Evolutionary conservation across 306 rosid genomes (phyloP).

Genomic region (Ziziphus jujuba): DNA sequence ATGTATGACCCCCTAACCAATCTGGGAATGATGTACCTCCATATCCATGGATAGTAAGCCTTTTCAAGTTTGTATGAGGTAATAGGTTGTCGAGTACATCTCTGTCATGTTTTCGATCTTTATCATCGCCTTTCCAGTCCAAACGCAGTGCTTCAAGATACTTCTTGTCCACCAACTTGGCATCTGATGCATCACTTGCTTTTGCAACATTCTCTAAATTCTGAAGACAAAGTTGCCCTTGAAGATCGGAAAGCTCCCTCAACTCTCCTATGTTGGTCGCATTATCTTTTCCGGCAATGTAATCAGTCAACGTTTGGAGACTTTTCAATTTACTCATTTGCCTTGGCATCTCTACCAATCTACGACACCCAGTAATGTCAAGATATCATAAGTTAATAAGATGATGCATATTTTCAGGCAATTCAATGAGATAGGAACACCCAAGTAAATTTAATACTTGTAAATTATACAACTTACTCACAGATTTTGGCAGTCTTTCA

Average conservation of each 20-base stretch:
- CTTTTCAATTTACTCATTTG: conserved; percentile 12
- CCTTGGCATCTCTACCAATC: conserved; percentile 5
- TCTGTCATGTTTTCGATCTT: not conserved
- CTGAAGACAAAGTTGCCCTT: not conserved
- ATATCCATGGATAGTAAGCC: not conserved
- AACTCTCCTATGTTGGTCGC: not conserved
- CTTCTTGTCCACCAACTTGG: not conserved
- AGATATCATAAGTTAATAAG: conserved; percentile 19
- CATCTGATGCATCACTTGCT: conserved; percentile 10
- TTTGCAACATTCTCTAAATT: not conserved
- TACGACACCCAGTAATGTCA: not conserved
- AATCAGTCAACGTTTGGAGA: not conserved
- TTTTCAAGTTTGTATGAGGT: conserved; percentile 19
- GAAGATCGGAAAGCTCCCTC: not conserved
- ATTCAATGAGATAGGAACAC: not conserved
- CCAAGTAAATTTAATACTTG: conserved; percentile 1
- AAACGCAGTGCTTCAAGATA: conserved; percentile 6
- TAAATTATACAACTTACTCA: conserved; percentile 21
- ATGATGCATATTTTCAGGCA: conserved; percentile 8
- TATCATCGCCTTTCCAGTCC: not conserved
- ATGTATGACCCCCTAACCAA: conserved; percentile 15
- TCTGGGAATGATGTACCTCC: conserved; percentile 17
- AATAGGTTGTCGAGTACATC: conserved; percentile 8
- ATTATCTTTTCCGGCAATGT: not conserved
- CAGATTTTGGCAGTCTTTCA: not conserved